These are phyloP conservation scores for Sclerotinia minor DNA, from an alignment of 2,329 filamentous ascomycete genomes.

Conservation along the genomic window DNA sequence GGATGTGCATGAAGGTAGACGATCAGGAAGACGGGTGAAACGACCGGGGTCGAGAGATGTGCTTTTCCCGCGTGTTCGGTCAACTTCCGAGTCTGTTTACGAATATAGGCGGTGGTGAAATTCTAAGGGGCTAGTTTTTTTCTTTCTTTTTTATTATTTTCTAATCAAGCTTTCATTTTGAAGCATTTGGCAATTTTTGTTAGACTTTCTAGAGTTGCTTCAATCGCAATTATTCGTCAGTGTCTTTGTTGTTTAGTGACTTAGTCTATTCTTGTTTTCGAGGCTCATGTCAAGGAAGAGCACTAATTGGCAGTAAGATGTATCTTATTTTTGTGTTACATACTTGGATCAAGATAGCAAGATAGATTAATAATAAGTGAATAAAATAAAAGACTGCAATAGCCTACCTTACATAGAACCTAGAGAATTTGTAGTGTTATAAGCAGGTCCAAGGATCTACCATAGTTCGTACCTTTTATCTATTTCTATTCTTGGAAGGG, in stretches of 20 bases:
- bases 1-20: slow-evolving; percentile 11
- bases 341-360: neutral
- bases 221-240: neutral
- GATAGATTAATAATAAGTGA: neutral
- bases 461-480: neutral
- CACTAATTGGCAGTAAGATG: neutral
- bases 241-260: too few species aligned
- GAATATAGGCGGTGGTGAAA: slow-evolving; percentile 22
- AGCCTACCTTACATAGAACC: neutral
- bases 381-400: neutral
- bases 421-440: neutral
- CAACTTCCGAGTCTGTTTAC: slow-evolving; percentile 17
- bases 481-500: neutral
- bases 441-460: neutral
- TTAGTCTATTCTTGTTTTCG: too few species aligned
- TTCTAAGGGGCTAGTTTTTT: neutral
- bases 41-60: slow-evolving; percentile 6
- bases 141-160: too few species aligned
- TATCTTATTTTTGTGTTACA: neutral
- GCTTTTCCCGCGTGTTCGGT: slow-evolving; percentile 12
- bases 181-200: neutral
- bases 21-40: slow-evolving; percentile 14
- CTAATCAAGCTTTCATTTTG: neutral
- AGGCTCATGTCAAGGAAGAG: too few species aligned
- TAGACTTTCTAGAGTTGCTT: neutral